Conservation (phyloP, 2,329 filamentous ascomycete genomes). For the Fusarium buharicum region DNA sequence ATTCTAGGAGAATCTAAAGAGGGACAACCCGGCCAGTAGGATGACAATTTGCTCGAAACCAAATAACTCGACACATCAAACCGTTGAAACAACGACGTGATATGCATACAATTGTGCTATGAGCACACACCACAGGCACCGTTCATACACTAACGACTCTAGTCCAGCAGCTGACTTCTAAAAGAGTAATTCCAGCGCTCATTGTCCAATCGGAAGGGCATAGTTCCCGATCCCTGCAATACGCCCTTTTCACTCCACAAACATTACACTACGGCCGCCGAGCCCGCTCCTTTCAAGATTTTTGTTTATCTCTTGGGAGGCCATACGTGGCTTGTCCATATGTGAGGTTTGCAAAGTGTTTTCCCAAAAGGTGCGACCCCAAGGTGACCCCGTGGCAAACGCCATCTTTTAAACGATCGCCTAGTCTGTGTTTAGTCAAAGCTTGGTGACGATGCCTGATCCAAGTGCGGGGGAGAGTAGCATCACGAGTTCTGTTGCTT, state of each 20-base stretch:
- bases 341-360: constrained; percentile 23
- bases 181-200: constrained; percentile 12
- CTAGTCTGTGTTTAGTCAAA: background rate
- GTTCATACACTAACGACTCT: background rate
- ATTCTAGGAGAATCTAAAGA: too few relatives aligned
- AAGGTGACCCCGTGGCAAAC: constrained; percentile 13
- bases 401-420: background rate
- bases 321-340: constrained; percentile 5
- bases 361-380: constrained; percentile 13
- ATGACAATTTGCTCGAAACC: background rate
- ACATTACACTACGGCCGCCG: constrained; percentile 1
- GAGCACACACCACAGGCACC: background rate
- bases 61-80: background rate
- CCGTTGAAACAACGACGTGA: background rate
- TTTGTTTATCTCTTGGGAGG: background rate
- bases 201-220: constrained; percentile 21
- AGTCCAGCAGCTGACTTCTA: constrained; percentile 7
- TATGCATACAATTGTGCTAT: constrained; percentile 3
- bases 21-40: background rate
- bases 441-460: background rate
- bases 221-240: constrained; percentile 24
- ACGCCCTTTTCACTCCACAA: background rate
- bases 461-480: background rate
- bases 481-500: background rate
- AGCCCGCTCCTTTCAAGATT: constrained; percentile 7